Evolutionary conservation across 352 stramenopile genomes (phyloP).

Genomic region (Globisporangium canariense): DNA sequence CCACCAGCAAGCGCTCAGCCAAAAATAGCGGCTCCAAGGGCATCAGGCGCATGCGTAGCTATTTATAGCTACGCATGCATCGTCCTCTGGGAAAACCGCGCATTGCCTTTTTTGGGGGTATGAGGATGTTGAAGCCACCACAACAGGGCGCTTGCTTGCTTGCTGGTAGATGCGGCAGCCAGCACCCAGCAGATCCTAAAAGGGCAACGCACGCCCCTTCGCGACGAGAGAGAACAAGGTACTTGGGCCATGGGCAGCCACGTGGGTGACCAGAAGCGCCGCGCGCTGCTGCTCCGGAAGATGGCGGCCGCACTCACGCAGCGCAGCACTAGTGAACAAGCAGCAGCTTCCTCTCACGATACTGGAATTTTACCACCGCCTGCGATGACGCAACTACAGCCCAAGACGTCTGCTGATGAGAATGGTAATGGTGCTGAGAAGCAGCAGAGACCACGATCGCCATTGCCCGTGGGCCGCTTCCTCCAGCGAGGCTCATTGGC

Average conservation of each 20-base stretch:
- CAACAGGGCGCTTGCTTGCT: too few species aligned
- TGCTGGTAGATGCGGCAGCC: too few species aligned
- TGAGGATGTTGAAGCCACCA: not conserved
- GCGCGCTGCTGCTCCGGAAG: slow-evolving; percentile 32
- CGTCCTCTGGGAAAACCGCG: not conserved
- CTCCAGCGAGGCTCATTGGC: slow-evolving; percentile 14
- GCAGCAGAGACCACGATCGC: slow-evolving; percentile 1
- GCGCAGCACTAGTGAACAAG: slow-evolving; percentile 11
- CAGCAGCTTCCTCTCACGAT: not conserved
- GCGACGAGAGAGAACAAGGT: slow-evolving; percentile 1
- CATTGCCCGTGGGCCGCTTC: slow-evolving; percentile 10
- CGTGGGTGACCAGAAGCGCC: slow-evolving; percentile 30
- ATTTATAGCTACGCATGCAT: not conserved
- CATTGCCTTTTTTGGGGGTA: not conserved
- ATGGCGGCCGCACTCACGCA: slow-evolving; percentile 24
- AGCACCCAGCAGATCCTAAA: slow-evolving; percentile 1
- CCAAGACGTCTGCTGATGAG: not conserved
- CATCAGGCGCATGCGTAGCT: not conserved
- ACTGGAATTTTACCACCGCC: not conserved
- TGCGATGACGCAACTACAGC: not conserved
- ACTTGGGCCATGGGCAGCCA: slow-evolving; percentile 30
- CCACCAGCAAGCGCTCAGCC: not conserved
- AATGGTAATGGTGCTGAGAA: not conserved
- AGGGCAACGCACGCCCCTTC: slow-evolving; percentile 7
- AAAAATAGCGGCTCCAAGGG: not conserved